These are phyloP conservation scores for Puccinellia tenuiflora DNA, from an alignment of 176 grass and related monocot species.

Conservation along the genomic window DNA sequence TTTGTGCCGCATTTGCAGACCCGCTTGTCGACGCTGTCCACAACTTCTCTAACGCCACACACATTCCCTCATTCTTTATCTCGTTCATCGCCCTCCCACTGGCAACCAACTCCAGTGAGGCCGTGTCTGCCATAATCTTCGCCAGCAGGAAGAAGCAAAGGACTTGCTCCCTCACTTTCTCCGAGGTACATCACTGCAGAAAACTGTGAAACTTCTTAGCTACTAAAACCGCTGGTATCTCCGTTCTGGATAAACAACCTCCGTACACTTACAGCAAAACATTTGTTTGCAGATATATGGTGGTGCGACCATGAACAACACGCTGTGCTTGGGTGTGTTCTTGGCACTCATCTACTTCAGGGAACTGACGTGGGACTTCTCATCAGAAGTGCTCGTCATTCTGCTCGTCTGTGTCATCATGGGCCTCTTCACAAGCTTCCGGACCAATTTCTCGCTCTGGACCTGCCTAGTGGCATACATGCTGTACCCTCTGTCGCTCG, in stretches of 20 bases:
- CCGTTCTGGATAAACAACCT: not conserved
- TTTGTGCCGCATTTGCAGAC: slow-evolving; percentile 76
- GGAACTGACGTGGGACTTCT: slow-evolving; percentile 87
- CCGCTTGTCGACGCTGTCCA: slow-evolving; percentile 91
- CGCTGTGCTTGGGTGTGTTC: slow-evolving; percentile 81
- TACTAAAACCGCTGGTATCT: not conserved
- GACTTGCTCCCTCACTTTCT: slow-evolving; percentile 84
- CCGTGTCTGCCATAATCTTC: slow-evolving; percentile 86
- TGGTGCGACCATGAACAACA: slow-evolving; percentile 97
- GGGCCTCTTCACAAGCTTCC: slow-evolving; percentile 89
- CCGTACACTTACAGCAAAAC: not conserved
- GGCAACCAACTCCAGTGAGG: slow-evolving; percentile 97
- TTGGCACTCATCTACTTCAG: slow-evolving; percentile 75
- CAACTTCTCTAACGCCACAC: slow-evolving; percentile 81
- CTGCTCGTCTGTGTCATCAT: slow-evolving; percentile 75
- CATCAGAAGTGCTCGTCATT: slow-evolving; percentile 86
- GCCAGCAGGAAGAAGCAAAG: slow-evolving; percentile 82
- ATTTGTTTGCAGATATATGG: slow-evolving; percentile 66
- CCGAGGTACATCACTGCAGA: slow-evolving; percentile 44
- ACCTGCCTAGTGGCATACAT: slow-evolving; percentile 70
- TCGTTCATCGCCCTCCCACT: slow-evolving; percentile 90
- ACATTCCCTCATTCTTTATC: slow-evolving; percentile 90
- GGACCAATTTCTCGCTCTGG: slow-evolving; percentile 88
- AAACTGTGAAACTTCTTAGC: not conserved
- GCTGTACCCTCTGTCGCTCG: slow-evolving; percentile 71